Conservation (phyloP, 2,329 filamentous ascomycete genomes). For the Hypoxylon sp. region DNA sequence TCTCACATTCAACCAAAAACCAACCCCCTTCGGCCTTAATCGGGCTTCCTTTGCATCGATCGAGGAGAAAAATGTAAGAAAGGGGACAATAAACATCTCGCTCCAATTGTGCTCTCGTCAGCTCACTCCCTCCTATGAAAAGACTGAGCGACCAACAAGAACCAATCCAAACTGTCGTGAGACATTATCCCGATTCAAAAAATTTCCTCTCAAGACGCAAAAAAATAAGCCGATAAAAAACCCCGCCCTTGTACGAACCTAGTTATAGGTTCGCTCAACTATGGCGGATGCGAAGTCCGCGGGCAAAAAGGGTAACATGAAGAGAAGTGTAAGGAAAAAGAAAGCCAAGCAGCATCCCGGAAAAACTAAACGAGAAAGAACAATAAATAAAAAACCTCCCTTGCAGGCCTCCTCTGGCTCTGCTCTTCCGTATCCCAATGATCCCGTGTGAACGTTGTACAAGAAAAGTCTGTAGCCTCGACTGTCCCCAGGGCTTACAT, state of each 20-base stretch:
- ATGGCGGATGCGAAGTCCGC: constrained; percentile 31
- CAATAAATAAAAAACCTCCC: constrained; percentile 36
- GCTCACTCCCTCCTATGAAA: constrained; percentile 34
- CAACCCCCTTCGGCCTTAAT: constrained; percentile 23
- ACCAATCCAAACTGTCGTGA: constrained; percentile 51
- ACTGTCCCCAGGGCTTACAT: constrained; percentile 44
- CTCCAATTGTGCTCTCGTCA: constrained; percentile 42
- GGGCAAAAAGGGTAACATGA: constrained; percentile 30
- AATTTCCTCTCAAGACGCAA: constrained; percentile 45
- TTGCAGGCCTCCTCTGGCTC: constrained; percentile 41
- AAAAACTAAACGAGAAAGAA: constrained; percentile 10
- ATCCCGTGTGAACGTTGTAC: constrained; percentile 53
- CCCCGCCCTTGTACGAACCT: constrained; percentile 38
- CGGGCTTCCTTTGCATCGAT: constrained; percentile 32
- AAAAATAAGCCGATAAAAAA: constrained; percentile 36
- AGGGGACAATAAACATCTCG: constrained; percentile 31
- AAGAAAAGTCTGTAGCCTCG: constrained; percentile 50
- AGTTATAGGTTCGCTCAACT: constrained; percentile 30
- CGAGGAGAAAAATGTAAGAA: constrained; percentile 30
- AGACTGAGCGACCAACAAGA: constrained; percentile 32
- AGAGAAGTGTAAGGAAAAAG: constrained; percentile 26
- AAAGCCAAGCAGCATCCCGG: constrained; percentile 35
- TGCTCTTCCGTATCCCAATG: constrained; percentile 37
- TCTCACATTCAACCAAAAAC: constrained; percentile 34
- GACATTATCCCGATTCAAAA: constrained; percentile 49